Evolutionary conservation across 331 rosid genomes (phyloP).

Genomic region (Phaseolus coccineus): DNA sequence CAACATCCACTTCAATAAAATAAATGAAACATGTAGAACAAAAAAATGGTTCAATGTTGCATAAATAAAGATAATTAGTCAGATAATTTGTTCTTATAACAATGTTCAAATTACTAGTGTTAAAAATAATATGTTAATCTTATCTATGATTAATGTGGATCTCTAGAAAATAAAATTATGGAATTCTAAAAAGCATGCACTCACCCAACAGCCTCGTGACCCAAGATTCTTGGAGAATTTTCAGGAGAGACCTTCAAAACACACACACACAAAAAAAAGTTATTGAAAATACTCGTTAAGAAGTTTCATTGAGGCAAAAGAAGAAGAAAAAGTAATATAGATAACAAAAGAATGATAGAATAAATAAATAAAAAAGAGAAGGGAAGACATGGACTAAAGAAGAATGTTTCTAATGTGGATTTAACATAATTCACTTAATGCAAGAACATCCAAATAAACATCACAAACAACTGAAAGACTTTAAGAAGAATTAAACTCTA

Average conservation of each 20-base stretch:
- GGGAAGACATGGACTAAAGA: neutral
- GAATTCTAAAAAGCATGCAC: neutral
- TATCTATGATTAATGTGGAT: neutral
- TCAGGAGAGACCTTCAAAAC: constrained; percentile 52
- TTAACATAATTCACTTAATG: too few relatives aligned
- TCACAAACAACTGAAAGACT: too few relatives aligned
- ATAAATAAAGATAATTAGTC: neutral
- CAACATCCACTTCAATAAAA: neutral
- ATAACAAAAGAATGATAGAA: neutral
- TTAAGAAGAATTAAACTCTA: too few relatives aligned
- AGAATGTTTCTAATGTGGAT: neutral
- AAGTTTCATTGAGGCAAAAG: neutral
- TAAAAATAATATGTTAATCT: neutral
- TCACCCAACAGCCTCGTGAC: constrained; percentile 95
- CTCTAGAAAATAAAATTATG: neutral
- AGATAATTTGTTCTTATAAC: neutral
- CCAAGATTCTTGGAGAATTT: constrained; percentile 70
- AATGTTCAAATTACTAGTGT: neutral
- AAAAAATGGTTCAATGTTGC: neutral
- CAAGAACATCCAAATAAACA: too few relatives aligned
- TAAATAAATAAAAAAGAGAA: neutral
- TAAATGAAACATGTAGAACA: neutral
- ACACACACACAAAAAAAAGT: neutral
- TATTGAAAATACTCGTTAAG: neutral
- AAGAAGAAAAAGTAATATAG: neutral